Evolutionary conservation across 2,329 filamentous ascomycete genomes (phyloP).

Genomic region (Neofusicoccum umdonicola): DNA sequence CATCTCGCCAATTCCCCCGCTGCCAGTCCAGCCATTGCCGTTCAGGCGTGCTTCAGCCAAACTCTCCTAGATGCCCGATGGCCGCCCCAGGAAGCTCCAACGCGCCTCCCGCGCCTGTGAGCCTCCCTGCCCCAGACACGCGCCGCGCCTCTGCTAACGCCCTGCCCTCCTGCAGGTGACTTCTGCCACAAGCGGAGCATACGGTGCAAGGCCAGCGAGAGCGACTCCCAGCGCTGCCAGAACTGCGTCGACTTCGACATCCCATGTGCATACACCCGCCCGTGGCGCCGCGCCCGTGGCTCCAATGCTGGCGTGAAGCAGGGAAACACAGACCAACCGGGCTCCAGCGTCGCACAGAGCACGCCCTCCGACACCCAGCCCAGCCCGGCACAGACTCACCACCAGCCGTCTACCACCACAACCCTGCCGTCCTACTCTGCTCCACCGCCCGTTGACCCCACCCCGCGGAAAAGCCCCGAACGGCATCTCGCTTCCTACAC

Average conservation of each 20-base stretch:
- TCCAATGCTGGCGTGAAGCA: background rate
- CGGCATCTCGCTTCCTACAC: constrained; percentile 20
- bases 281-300: constrained; percentile 35
- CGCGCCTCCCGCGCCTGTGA: constrained; percentile 35
- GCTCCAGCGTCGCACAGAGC: background rate
- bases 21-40: background rate
- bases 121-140: background rate
- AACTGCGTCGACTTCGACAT: constrained; percentile 52
- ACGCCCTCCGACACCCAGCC: constrained; percentile 2
- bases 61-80: constrained; percentile 22
- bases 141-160: background rate
- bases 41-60: background rate
- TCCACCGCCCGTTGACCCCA: background rate
- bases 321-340: background rate
- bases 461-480: background rate
- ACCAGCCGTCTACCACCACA: background rate
- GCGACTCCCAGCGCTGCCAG: constrained; percentile 43
- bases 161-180: constrained; percentile 33
- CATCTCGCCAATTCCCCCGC: background rate
- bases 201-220: constrained; percentile 40
- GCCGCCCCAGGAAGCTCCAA: constrained; percentile 35
- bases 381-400: background rate
- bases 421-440: background rate
- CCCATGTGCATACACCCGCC: constrained; percentile 49
- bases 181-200: constrained; percentile 52